Percentiles rank a stretch among this genome's conserved stretches.
Evolutionary conservation across 73 alveolate species (phyloP).

Genomic region (Paramecium tetraurelia): DNA sequence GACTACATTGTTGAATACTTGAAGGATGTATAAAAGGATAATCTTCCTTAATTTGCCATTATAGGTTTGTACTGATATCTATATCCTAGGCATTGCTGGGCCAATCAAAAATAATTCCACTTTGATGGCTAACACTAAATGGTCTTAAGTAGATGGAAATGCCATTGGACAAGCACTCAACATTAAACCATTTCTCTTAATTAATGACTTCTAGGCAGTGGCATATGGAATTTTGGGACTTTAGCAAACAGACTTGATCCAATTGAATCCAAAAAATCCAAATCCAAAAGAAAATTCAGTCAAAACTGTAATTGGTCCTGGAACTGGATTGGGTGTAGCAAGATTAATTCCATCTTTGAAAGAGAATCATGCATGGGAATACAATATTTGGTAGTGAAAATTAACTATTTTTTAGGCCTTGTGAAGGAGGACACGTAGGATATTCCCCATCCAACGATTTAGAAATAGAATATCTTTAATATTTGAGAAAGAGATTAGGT

Average conservation of each 20-base stretch:
- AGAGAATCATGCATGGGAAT: background rate
- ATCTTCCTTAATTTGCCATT: conserved; percentile 26
- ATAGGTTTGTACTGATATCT: background rate
- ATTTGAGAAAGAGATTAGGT: background rate
- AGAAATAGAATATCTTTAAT: conserved; percentile 22
- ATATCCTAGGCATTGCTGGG: conserved; percentile 48
- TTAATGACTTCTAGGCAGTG: conserved; percentile 58
- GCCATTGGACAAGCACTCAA: conserved; percentile 13
- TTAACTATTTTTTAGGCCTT: background rate
- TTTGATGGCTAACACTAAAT: conserved; percentile 55
- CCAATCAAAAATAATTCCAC: conserved; percentile 37
- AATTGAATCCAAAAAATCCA: background rate
- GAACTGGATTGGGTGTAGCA: conserved; percentile 62
- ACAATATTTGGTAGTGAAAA: background rate
- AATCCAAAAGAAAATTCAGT: conserved; percentile 6
- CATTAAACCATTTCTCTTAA: background rate
- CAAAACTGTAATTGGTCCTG: conserved; percentile 59
- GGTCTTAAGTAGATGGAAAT: conserved; percentile 57
- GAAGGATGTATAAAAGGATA: background rate
- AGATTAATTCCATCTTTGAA: conserved; percentile 26
- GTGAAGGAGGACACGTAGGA: conserved; percentile 20
- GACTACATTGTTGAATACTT: conserved; percentile 41
- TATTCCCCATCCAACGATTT: background rate
- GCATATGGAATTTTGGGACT: conserved; percentile 56
- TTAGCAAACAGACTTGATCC: background rate